Conservation (phyloP, 1,139 yeast genomes). For the Entelexis paramagnoliae region DNA sequence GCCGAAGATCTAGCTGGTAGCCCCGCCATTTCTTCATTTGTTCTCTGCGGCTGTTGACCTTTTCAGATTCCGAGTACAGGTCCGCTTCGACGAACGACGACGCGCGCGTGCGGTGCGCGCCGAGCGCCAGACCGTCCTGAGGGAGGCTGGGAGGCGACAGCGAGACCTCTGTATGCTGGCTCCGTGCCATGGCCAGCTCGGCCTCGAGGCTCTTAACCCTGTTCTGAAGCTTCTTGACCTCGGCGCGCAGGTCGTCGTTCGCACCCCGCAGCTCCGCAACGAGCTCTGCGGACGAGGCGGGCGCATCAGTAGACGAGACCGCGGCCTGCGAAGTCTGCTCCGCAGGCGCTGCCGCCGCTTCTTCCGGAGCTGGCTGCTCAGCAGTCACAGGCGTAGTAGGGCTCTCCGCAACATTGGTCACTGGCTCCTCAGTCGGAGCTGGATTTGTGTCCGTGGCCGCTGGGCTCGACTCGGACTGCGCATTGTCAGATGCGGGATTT, state of each 20-base stretch:
- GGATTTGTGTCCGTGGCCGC: too few relatives aligned
- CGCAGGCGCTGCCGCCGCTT: too few relatives aligned
- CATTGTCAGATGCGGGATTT: too few relatives aligned
- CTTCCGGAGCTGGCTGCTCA: not conserved
- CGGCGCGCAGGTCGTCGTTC: slow-evolving; percentile 26
- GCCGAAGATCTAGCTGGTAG: slow-evolving; percentile 80
- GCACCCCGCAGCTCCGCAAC: slow-evolving; percentile 26
- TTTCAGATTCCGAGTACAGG: slow-evolving; percentile 30
- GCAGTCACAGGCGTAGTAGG: too few relatives aligned
- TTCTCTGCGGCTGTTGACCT: slow-evolving; percentile 27
- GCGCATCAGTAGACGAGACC: not conserved
- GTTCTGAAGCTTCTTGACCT: slow-evolving; percentile 26
- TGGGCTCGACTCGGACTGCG: too few relatives aligned
- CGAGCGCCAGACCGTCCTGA: not conserved
- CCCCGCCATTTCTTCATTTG: slow-evolving; percentile 56
- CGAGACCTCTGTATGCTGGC: slow-evolving; percentile 23
- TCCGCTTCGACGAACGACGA: slow-evolving; percentile 33
- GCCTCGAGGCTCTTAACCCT: slow-evolving; percentile 35
- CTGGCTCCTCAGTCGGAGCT: too few relatives aligned
- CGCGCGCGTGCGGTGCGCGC: slow-evolving; percentile 15
- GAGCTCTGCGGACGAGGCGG: slow-evolving; percentile 18
- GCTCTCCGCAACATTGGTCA: too few relatives aligned
- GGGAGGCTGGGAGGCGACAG: slow-evolving; percentile 24
- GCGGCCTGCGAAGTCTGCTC: too few relatives aligned
- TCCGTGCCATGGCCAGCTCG: slow-evolving; percentile 35